Evolutionary conservation across 352 stramenopile genomes (phyloP).

Genomic region (Phytophthora hibernalis): DNA sequence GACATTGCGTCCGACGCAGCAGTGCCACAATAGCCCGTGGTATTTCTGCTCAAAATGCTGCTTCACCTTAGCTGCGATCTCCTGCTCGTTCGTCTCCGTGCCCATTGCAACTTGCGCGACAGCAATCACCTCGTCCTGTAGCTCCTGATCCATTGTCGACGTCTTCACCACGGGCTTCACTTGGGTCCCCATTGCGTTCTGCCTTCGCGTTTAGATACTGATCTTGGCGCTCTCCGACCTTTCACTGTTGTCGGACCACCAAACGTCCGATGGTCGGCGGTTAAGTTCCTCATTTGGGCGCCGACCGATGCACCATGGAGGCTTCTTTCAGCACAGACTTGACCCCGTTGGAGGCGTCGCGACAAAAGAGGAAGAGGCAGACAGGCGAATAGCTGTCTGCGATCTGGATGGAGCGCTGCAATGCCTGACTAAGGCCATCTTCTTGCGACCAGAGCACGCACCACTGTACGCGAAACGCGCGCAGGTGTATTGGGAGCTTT

Average conservation of each 20-base stretch:
- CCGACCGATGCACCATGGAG: conserved; percentile 18
- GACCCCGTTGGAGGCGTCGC: conserved; percentile 58
- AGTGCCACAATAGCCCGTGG: conserved; percentile 93
- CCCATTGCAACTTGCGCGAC: conserved; percentile 84
- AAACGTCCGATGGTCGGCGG: neutral
- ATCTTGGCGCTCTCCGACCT: conserved; percentile 20
- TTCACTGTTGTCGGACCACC: conserved; percentile 8
- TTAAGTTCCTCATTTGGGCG: conserved; percentile 10
- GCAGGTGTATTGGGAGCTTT: conserved; percentile 75
- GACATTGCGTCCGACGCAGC: conserved; percentile 95
- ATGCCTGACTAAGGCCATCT: conserved; percentile 80
- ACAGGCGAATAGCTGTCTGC: conserved; percentile 34
- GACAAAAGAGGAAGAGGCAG: conserved; percentile 55
- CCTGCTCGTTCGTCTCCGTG: conserved; percentile 84
- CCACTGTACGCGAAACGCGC: conserved; percentile 72
- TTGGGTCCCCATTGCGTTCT: conserved; percentile 50
- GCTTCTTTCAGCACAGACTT: conserved; percentile 35
- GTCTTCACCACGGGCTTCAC: conserved; percentile 90
- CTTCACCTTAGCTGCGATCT: conserved; percentile 93
- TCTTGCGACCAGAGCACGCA: conserved; percentile 61
- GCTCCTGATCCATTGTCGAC: conserved; percentile 87
- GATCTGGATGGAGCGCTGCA: conserved; percentile 60
- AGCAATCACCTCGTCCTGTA: conserved; percentile 86
- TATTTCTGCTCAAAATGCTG: conserved; percentile 94
- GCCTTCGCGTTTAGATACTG: conserved; percentile 1